Evolutionary conservation across 2,329 filamentous ascomycete species (phyloP), one percentile per base, ranked within the genome.

Genomic region (Phaeomoniella chlamydospora): DNA sequence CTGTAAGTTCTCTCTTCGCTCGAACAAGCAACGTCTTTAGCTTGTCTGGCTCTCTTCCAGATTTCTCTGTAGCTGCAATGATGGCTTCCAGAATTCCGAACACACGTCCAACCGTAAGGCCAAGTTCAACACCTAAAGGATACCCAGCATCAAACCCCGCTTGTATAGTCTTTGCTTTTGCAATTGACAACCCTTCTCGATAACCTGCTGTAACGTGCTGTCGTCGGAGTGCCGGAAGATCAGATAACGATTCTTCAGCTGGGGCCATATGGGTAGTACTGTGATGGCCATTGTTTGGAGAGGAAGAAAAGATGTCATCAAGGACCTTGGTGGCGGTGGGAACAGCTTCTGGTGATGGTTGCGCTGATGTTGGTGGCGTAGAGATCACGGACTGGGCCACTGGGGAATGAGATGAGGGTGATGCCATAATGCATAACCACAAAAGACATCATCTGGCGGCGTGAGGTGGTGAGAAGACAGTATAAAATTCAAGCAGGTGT

Each of bases 61-160:
- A 9, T 9, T 15, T 18, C 11, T 4, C 6, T 13, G 13, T 10
- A 17, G 15, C 18, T 29, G 41, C 46, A 6, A 74, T 72, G 11
- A 94, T 58, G 0, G 80, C 85, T 49, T 93, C 83, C 4, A 94
- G 51, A 3, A 83, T 61, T 0, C 90, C 90, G 3, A 93, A 55
- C 10, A 92, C 60, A 44, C 74, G 75, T 0, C 90, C 90, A 0
- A 77, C 79, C 17, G 69, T 68, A 43, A 81, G 55, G 0, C 88
- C 90, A 18, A 96, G 62, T 35, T 79, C 76, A 1, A 85, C 87
- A 10, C 90, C 90, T 0, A 96, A 66, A 11, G 75, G 68, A 54
- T 86, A 96, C 0, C 88, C 88, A 44, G 88, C 83, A 53, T 98
- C 90, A 51, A 98, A 96, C 0, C 88, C 88, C 11, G 68, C 67